Conservation (phyloP, 441 rosid genomes). For the Oxalis stricta region DNA sequence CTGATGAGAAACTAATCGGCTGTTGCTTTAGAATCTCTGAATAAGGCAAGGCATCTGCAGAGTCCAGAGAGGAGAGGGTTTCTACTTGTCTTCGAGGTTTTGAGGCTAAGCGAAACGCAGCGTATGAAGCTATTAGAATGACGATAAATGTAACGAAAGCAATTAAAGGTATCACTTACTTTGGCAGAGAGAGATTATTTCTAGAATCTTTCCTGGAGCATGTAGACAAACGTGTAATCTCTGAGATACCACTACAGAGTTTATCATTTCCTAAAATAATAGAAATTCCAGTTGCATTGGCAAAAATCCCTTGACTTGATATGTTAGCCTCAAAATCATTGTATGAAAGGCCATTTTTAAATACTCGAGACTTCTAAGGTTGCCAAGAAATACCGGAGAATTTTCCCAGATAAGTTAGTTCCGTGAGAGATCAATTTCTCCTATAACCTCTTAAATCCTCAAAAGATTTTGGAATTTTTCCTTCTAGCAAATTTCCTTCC, state of each 20-base stretch:
- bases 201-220: conserved; percentile 9
- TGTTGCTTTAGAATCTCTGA: conserved; percentile 13
- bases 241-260: conserved; percentile 26
- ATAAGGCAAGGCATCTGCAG: conserved; percentile 13
- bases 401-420: conserved; percentile 25
- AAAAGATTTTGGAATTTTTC: conserved; percentile 24
- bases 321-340: conserved; percentile 21
- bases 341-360: conserved; percentile 32
- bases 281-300: conserved; percentile 17
- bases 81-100: conserved; percentile 2
- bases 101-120: background rate
- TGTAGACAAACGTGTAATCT: conserved; percentile 13
- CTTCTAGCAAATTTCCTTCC: conserved; percentile 19
- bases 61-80: conserved; percentile 1
- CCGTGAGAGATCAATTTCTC: conserved; percentile 24
- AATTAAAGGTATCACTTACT: conserved; percentile 4
- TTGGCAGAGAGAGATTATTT: background rate
- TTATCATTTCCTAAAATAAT: conserved; percentile 20
- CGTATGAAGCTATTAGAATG: background rate
- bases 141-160: background rate
- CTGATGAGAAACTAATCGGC: conserved; percentile 24
- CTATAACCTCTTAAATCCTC: conserved; percentile 17
- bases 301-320: conserved; percentile 12
- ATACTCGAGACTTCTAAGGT: conserved; percentile 8
- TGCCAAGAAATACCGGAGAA: conserved; percentile 22